Percentiles rank a stretch among this genome's conserved stretches.
These are phyloP conservation scores for Phallus indusiatus DNA, from an alignment of 768 basidiomycete species.

Conservation along the genomic window DNA sequence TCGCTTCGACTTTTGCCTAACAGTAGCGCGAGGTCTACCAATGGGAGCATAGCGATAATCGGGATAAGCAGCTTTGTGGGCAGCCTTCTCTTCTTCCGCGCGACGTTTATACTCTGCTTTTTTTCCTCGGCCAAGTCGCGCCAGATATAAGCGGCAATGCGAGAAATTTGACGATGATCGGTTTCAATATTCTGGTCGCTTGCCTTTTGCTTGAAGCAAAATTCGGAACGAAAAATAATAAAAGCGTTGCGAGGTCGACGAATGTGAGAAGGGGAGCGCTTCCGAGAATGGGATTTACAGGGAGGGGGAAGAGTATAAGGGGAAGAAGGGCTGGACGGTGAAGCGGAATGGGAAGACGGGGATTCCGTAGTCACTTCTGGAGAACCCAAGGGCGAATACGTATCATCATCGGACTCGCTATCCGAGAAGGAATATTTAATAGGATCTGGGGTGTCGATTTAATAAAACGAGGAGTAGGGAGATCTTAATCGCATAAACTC, in stretches of 20 bases:
- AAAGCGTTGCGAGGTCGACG: slow-evolving; percentile 31
- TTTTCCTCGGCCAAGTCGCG: slow-evolving; percentile 39
- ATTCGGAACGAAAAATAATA: slow-evolving; percentile 34
- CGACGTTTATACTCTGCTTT: slow-evolving; percentile 34
- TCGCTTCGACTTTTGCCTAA: background rate
- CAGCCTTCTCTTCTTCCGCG: slow-evolving; percentile 37
- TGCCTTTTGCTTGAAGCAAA: slow-evolving; percentile 19
- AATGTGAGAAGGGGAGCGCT: background rate
- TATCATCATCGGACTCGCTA: background rate
- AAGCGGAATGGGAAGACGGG: background rate
- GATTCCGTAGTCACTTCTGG: background rate
- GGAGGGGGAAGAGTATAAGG: background rate
- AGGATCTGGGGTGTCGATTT: background rate
- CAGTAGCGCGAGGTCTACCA: slow-evolving; percentile 24
- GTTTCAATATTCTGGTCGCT: slow-evolving; percentile 33
- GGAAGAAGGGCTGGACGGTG: background rate
- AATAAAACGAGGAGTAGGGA: background rate
- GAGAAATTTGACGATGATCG: slow-evolving; percentile 66
- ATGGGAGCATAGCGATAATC: slow-evolving; percentile 53
- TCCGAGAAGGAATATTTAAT: background rate
- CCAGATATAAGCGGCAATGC: slow-evolving; percentile 65
- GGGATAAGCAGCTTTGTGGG: slow-evolving; percentile 44
- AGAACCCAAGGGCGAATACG: background rate
- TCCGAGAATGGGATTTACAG: background rate
- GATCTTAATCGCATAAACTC: background rate